phyloP scores from a whole-genome alignment of 768 basidiomycete species.

The Pulveroboletus sp. region DNA sequence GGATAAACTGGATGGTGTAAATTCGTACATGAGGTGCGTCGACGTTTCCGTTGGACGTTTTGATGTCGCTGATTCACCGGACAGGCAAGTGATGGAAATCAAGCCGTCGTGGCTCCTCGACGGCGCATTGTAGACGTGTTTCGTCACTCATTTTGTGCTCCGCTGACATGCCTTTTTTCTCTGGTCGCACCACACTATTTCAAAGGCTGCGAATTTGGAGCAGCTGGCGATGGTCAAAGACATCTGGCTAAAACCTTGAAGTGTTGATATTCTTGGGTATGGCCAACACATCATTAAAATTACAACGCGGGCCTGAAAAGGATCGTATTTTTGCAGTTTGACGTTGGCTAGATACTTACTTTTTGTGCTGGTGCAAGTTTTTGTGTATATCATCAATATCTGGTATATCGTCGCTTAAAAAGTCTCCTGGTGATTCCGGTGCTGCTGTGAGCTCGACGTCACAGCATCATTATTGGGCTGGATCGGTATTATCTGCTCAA shows the following conservation, averaged over 20 bases:
- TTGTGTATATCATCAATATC: too few species aligned
- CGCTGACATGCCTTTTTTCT: conserved; percentile 2
- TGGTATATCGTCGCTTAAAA: too few species aligned
- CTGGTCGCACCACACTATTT: conserved; percentile 96
- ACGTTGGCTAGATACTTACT: too few species aligned
- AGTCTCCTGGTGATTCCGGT: too few species aligned
- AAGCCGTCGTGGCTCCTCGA: conserved; percentile 93
- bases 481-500: background rate
- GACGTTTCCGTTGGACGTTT: background rate
- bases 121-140: conserved; percentile 46
- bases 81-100: conserved; percentile 95
- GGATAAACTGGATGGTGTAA: too few species aligned
- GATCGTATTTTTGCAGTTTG: too few species aligned
- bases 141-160: background rate
- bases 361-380: too few species aligned
- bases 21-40: conserved; percentile 77
- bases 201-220: conserved; percentile 78
- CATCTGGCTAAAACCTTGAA: too few species aligned
- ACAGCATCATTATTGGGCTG: background rate
- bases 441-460: conserved; percentile 8
- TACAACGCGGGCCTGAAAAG: too few species aligned
- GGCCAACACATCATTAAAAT: too few species aligned
- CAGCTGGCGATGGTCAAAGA: conserved; percentile 78
- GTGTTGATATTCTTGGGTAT: too few species aligned
- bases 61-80: background rate